These are phyloP conservation scores for Microbotryum saponariae DNA, from an alignment of 1,284 basidiomycete species.

Conservation along the genomic window DNA sequence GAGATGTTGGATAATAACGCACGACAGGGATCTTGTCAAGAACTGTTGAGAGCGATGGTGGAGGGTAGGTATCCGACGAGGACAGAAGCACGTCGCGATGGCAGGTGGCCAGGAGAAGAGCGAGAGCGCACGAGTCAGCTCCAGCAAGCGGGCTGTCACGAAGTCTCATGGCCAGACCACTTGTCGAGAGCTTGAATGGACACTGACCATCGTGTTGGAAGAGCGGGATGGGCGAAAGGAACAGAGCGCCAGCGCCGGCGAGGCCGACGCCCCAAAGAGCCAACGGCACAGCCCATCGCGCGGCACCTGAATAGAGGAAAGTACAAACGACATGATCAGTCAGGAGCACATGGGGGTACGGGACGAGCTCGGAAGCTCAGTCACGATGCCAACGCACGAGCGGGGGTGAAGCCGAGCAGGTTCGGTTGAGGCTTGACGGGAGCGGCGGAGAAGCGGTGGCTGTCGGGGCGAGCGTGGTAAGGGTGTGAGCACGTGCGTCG, in stretches of 20 bases:
- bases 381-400: constrained; percentile 3
- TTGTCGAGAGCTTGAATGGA: no score
- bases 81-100: neutral
- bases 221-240: constrained; percentile 17
- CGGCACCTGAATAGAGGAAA: neutral
- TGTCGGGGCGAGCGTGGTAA: neutral
- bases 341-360: no score
- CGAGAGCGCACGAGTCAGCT: neutral
- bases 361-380: no score
- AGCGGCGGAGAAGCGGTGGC: constrained; percentile 17
- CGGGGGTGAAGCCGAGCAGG: constrained; percentile 15
- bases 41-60: neutral
- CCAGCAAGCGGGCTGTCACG: neutral
- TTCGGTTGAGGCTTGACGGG: constrained; percentile 9
- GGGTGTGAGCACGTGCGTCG: neutral
- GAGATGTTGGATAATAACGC: no score
- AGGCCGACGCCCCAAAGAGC: constrained; percentile 22
- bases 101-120: neutral
- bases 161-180: neutral
- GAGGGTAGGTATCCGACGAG: no score
- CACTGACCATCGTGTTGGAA: constrained; percentile 27
- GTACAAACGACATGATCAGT: no score
- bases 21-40: neutral
- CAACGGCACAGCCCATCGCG: constrained; percentile 13
- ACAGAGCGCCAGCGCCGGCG: constrained; percentile 18